A percentile compares a stretch with the other conserved stretches of the same genome.
These are phyloP conservation scores for Rhododendron williamsianum DNA, from an alignment of 148 eudicot genomes.

Conservation along the genomic window DNA sequence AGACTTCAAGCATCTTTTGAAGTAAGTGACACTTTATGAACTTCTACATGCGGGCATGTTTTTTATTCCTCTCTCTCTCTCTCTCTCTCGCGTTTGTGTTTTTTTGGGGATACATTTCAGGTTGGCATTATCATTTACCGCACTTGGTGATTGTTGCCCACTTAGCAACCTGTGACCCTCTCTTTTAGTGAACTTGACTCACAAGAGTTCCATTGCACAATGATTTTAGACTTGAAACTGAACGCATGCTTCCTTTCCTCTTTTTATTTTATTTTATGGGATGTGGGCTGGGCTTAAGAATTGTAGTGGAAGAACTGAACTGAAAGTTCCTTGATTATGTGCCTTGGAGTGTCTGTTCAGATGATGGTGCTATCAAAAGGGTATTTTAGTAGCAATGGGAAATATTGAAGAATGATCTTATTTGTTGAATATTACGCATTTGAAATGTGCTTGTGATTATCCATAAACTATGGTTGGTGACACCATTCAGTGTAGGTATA, in stretches of 20 bases:
- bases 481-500: not conserved
- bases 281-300: not conserved
- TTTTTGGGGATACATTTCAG: not conserved
- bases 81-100: not conserved
- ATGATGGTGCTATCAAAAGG: not conserved
- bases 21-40: constrained; percentile 36
- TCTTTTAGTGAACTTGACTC: not conserved
- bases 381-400: not conserved
- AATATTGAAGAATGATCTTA: not conserved
- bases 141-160: too few species aligned
- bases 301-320: not conserved
- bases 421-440: not conserved
- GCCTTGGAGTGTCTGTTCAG: not conserved
- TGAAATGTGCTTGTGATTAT: not conserved
- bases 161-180: not conserved
- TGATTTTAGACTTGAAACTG: not conserved
- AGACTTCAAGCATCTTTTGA: constrained; percentile 87
- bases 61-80: not conserved
- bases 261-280: not conserved
- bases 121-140: not conserved
- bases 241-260: not conserved
- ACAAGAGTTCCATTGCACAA: not conserved
- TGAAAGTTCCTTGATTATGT: not conserved
- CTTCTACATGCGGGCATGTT: not conserved
- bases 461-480: not conserved